Evolutionary conservation across 2,329 filamentous ascomycete species (phyloP), one percentile per base, ranked within the genome.

Genomic region (Neoascochyta sp.): DNA sequence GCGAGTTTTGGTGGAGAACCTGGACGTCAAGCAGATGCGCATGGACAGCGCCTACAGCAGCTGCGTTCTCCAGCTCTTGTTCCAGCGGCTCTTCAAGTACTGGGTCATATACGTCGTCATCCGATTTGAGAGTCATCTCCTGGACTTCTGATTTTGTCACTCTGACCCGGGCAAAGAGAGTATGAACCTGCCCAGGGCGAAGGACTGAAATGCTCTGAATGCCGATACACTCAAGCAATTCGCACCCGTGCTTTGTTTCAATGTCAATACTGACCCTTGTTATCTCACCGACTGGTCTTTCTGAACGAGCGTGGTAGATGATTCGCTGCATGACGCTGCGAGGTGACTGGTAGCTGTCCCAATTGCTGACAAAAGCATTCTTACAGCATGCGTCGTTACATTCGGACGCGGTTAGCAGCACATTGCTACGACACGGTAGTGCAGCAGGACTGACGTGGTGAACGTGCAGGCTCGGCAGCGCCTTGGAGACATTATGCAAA

Each of bases 391-490:
- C 13, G 6, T 49, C 35, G 4, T 20, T 22, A 21, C 52, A 57
- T 4, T 47, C 13, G 3, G 14, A 27, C 9, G 52, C 37, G 17
- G 28, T 24, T 5, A 28, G 24, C 11, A 43, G 36, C n/a, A 39
- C 32, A 9, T 36, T 16, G 8, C 34, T 33, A 10, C 34, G 41
- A 28, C 39, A 52, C 3, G 56, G 56, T 10, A 58, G 27, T 6
- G 41, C 16, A 12, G 50, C 49, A 9, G 53, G 48, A 22, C 50
- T 60, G 29, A 58, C 45, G 13, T 50, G 51, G 29, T 60, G 51
- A 7, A 58, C 32, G 21, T 44, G 36, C 2, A 58, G 17, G 17
- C 39, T 28, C 5, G 54, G 49, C 19, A 43, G 46, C 3, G 24
- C 32, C 5, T 38, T 45, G 2, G 43, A 55, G 2, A 59, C 37